These are phyloP conservation scores for Botrytis fabae DNA, from an alignment of 2,329 filamentous ascomycete genomes.

Conservation along the genomic window DNA sequence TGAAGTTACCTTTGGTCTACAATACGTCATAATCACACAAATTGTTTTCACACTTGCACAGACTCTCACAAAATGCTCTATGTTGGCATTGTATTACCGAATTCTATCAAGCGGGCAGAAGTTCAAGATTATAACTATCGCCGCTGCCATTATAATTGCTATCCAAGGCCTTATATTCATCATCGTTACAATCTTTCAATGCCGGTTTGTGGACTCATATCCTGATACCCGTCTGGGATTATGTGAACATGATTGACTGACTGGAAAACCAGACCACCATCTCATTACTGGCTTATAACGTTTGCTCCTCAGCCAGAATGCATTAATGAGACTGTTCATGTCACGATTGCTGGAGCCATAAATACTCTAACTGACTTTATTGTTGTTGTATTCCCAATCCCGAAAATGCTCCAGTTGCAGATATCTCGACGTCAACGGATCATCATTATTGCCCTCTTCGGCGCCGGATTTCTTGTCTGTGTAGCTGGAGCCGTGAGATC, in stretches of 20 bases:
- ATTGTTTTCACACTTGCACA: constrained; percentile 42
- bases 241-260: not conserved
- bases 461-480: constrained; percentile 49
- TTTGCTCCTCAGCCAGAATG: constrained; percentile 41
- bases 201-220: constrained; percentile 40
- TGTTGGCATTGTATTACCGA: constrained; percentile 39
- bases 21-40: constrained; percentile 43
- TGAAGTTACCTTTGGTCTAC: constrained; percentile 39
- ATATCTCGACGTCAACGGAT: constrained; percentile 50
- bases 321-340: constrained; percentile 51
- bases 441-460: constrained; percentile 50
- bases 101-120: constrained; percentile 42
- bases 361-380: constrained; percentile 60
- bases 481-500: constrained; percentile 43
- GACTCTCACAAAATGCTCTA: constrained; percentile 43
- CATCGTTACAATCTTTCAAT: constrained; percentile 44
- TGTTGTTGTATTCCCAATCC: constrained; percentile 52
- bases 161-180: constrained; percentile 40
- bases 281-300: constrained; percentile 43
- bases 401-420: constrained; percentile 47
- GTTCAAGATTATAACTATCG: constrained; percentile 37
- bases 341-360: constrained; percentile 54
- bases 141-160: constrained; percentile 39
- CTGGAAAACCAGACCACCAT: constrained; percentile 39
- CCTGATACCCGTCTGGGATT: too few species aligned